phyloP scores from a whole-genome alignment of 73 alveolate species.

The Paramecium tetraurelia region DNA sequence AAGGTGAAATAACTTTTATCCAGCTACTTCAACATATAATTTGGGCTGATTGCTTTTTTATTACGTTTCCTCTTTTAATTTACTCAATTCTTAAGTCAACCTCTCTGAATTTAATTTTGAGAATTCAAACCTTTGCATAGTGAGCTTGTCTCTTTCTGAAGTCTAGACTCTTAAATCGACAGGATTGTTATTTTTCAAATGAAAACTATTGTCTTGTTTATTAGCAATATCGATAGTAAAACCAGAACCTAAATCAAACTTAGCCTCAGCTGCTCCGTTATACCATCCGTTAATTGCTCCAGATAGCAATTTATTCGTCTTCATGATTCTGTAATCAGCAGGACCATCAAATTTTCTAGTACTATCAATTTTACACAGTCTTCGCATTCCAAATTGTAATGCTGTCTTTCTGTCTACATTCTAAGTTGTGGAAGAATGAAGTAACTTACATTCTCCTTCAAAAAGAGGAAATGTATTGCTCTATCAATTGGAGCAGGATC shows the following conservation, averaged over 20 bases:
- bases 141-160: neutral
- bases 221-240: neutral
- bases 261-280: neutral
- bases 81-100: conserved; percentile 3
- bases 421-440: neutral
- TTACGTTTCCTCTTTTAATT: neutral
- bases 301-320: neutral
- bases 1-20: neutral
- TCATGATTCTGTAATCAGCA: neutral
- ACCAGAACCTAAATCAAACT: conserved; percentile 1
- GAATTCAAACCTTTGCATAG: neutral
- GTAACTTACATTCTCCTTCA: neutral
- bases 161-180: neutral
- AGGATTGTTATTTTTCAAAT: neutral
- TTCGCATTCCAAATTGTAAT: conserved; percentile 17
- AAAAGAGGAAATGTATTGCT: neutral
- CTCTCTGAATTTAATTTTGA: neutral
- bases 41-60: neutral
- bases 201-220: neutral
- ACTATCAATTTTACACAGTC: conserved; percentile 23
- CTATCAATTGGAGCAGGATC: neutral
- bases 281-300: conserved; percentile 32
- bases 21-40: neutral
- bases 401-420: conserved; percentile 4
- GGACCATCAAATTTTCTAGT: conserved; percentile 31